phyloP scores from a whole-genome alignment of 2,329 filamentous ascomycete species.

The Amesomyces nigricolor region DNA sequence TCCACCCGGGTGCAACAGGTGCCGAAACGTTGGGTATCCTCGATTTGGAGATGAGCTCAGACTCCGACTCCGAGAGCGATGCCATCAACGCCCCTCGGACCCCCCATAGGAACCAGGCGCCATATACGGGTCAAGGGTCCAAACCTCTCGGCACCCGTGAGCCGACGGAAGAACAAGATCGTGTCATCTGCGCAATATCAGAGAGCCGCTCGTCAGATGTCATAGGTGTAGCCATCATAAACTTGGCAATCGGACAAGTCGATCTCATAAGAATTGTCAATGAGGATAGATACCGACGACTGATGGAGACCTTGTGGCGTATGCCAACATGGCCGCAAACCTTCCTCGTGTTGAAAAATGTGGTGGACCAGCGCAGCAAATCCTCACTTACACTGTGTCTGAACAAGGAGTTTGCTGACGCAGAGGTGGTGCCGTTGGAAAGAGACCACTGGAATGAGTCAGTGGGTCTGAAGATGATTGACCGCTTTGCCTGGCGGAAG shows the following conservation, averaged over 20 bases:
- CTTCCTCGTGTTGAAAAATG: constrained; percentile 21
- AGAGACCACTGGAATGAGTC: constrained; percentile 23
- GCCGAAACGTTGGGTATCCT: background rate
- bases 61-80: constrained; percentile 9
- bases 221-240: constrained; percentile 21
- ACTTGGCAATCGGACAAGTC: constrained; percentile 14
- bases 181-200: constrained; percentile 23
- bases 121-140: too few relatives aligned
- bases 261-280: constrained; percentile 21
- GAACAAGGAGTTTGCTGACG: constrained; percentile 9
- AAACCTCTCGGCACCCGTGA: background rate
- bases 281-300: constrained; percentile 19
- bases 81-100: background rate
- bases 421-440: constrained; percentile 6
- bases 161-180: constrained; percentile 9
- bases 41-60: constrained; percentile 3
- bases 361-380: constrained; percentile 5
- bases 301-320: constrained; percentile 15
- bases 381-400: constrained; percentile 12
- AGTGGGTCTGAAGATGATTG: constrained; percentile 13
- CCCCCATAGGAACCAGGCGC: background rate
- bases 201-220: constrained; percentile 22
- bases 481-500: constrained; percentile 14
- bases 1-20: background rate
- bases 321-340: constrained; percentile 11